A percentile compares a stretch with the other conserved stretches of the same genome.
Conservation (phyloP, 1,284 basidiomycete genomes). For the Paramarasmius palmivorus region DNA sequence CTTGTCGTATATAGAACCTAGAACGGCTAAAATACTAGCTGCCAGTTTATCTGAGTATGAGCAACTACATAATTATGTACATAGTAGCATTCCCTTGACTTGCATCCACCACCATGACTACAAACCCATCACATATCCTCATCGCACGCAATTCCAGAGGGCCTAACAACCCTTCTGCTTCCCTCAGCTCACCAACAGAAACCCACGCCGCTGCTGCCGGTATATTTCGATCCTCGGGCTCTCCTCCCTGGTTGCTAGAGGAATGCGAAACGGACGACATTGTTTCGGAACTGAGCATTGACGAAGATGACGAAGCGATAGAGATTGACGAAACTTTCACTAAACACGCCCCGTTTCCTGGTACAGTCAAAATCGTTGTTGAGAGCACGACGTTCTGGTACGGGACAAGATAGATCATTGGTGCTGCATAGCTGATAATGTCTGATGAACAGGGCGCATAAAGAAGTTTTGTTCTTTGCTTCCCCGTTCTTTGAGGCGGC, state of each 20-base stretch:
- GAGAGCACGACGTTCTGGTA: constrained; percentile 83
- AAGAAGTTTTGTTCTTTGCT: constrained; percentile 81
- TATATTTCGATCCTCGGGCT: constrained; percentile 75
- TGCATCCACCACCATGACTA: no score
- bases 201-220: constrained; percentile 83
- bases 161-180: constrained; percentile 68
- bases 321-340: constrained; percentile 77
- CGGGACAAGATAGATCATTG: constrained; percentile 7
- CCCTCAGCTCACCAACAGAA: constrained; percentile 79
- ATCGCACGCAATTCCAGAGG: constrained; percentile 81
- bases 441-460: constrained; percentile 65
- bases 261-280: constrained; percentile 71
- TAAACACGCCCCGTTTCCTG: constrained; percentile 62
- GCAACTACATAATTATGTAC: no score
- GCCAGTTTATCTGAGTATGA: no score
- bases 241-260: constrained; percentile 73
- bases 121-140: constrained; percentile 81
- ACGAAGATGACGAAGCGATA: constrained; percentile 66
- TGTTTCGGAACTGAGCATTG: constrained; percentile 64
- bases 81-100: no score
- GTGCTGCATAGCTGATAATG: constrained; percentile 1
- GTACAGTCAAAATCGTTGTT: constrained; percentile 83
- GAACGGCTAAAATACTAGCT: no score
- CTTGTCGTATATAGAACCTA: no score
- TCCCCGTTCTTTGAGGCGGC: constrained; percentile 87